Conservation (phyloP, 805 yeast species). For the Priceomyces carsonii region DNA sequence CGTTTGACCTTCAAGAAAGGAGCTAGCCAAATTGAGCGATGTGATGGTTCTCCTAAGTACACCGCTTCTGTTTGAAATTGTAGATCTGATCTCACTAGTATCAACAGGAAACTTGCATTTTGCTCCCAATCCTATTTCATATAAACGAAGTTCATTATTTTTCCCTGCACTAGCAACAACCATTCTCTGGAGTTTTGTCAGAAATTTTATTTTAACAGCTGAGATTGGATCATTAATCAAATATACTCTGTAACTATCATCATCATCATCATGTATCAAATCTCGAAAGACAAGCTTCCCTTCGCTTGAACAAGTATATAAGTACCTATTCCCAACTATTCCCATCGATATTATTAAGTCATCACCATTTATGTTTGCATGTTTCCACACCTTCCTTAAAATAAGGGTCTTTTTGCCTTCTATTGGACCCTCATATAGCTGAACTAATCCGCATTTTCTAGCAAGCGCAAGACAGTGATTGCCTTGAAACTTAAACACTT, state of each 20-base stretch:
- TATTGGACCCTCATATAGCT: constrained; percentile 22
- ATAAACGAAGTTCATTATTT: constrained; percentile 26
- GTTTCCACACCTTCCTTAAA: constrained; percentile 36
- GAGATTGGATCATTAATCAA: constrained; percentile 25
- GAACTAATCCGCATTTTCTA: constrained; percentile 28
- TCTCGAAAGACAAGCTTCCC: constrained; percentile 38
- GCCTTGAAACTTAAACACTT: constrained; percentile 18
- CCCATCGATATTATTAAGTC: constrained; percentile 30
- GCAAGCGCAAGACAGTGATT: constrained; percentile 24
- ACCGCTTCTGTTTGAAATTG: constrained; percentile 2
- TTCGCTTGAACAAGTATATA: constrained; percentile 32
- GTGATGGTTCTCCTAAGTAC: constrained; percentile 9
- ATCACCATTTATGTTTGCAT: constrained; percentile 17
- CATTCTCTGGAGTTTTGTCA: constrained; percentile 12
- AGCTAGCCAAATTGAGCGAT: constrained; percentile 5
- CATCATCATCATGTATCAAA: constrained; percentile 35
- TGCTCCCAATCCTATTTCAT: constrained; percentile 18
- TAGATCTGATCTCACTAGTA: constrained; percentile 1
- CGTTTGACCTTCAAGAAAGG: constrained; percentile 7
- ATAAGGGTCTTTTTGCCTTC: constrained; percentile 13
- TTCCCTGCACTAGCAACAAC: constrained; percentile 26
- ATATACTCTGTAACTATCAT: constrained; percentile 26
- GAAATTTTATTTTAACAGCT: constrained; percentile 16
- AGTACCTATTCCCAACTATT: constrained; percentile 24
- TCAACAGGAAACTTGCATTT: background rate